Evolutionary conservation across 768 basidiomycete species (phyloP), one percentile per base, ranked within the genome.

Genomic region (Pleurotus pulmonarius): DNA sequence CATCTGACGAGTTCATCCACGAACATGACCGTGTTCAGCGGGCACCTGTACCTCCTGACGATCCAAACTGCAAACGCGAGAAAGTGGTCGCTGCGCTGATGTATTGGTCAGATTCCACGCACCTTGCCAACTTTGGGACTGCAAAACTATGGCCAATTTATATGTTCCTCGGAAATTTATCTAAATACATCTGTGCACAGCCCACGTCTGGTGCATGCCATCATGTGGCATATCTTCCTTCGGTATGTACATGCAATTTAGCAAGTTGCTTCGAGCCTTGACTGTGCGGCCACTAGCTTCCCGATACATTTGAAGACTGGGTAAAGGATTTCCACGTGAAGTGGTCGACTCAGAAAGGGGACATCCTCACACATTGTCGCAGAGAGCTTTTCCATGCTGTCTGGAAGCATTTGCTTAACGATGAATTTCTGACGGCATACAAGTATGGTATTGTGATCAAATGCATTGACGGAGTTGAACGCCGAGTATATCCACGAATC

Each of bases 201-300:
- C 76, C 73, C 0, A 57, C 48, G 6, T 41, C 63, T 13, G 29
- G 61, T 37, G 49, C 66, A 55, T 51, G 66, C 43, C 60, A 74
- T 41, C 75, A 76, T 51, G 7, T 77, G 6, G 74, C 71, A 0
- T 77, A 77, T 60, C 67, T 80, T 55, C 72, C 74, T 1, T 67
- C 66, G 26, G 73, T 75, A 59, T 55, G 65, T 57, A 41, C 16
- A 20, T 22, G 16, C 12, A 46, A 13, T 16, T 13, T 13, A 46
- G 5, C 25, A 22, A 16, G 12, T 24, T 18, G n/a, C 46, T 46
- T 22, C 46, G 41, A 20, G 16, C 46, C 15, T 46, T 46, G 25
- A 16, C 25, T 13, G 22, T 12, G 16, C 22, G 46, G 46, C 12
- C n/a, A 29, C 29, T 29, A 47, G 46, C 22, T 47, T n/a, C 46